Conservation (phyloP, 768 basidiomycete species). For the Arthromyces matolae region DNA sequence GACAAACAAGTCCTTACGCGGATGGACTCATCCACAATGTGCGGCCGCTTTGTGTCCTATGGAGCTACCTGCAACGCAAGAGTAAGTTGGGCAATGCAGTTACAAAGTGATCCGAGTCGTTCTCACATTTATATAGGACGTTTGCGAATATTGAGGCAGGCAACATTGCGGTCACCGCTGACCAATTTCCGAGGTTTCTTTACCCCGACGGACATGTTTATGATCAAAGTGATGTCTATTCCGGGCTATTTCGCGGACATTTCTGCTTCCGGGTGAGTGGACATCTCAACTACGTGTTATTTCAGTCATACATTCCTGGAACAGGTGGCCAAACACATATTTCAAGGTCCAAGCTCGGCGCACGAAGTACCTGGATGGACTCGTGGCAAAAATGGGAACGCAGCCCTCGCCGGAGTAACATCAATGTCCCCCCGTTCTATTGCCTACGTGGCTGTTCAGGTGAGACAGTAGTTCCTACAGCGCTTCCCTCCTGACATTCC, state of each 20-base stretch:
- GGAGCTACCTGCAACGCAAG: not conserved
- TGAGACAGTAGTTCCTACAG: not conserved
- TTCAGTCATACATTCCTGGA: no score
- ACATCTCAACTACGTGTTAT: no score
- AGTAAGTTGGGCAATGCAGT: not conserved
- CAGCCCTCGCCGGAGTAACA: slow-evolving; percentile 10
- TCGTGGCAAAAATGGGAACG: slow-evolving; percentile 14
- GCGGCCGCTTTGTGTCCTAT: slow-evolving; percentile 11
- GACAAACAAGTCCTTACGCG: slow-evolving; percentile 8
- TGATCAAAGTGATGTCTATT: not conserved
- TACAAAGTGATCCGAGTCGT: not conserved
- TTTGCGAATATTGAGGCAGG: slow-evolving; percentile 7
- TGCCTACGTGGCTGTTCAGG: slow-evolving; percentile 20
- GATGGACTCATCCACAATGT: slow-evolving; percentile 11
- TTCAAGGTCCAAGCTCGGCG: not conserved
- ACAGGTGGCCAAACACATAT: slow-evolving; percentile 17
- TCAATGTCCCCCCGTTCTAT: slow-evolving; percentile 13
- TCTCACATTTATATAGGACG: not conserved
- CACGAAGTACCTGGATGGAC: slow-evolving; percentile 2
- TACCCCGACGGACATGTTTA: slow-evolving; percentile 7
- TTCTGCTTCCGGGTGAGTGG: slow-evolving; percentile 2
- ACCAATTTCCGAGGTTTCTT: slow-evolving; percentile 11
- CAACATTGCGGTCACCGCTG: not conserved
- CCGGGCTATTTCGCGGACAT: slow-evolving; percentile 1
- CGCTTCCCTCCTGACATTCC: no score